phyloP scores from a whole-genome alignment of 441 rosid genomes.

The Manihot esculenta region DNA sequence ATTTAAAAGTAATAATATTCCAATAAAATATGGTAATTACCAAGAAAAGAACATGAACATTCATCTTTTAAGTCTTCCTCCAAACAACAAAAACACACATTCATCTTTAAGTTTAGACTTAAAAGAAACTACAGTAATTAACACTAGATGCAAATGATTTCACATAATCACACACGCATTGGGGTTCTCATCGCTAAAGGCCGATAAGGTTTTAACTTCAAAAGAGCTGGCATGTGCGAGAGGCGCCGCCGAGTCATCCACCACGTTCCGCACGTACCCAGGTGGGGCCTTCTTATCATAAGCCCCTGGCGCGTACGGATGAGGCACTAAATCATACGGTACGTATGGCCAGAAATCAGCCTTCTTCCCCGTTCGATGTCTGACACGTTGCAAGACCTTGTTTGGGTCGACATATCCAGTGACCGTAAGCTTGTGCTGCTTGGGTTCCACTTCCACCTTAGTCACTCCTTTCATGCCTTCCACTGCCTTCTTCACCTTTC shows the following conservation, averaged over 20 bases:
- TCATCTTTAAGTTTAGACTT: too few relatives aligned
- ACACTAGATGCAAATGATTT: not conserved
- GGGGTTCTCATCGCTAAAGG: conserved; percentile 87
- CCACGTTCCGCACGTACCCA: conserved; percentile 65
- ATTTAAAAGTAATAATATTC: too few relatives aligned
- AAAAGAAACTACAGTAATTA: too few relatives aligned
- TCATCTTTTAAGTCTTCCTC: too few relatives aligned
- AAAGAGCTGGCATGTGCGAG: conserved; percentile 88
- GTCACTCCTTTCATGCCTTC: conserved; percentile 81
- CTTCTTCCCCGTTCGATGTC: conserved; percentile 74
- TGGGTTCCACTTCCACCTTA: conserved; percentile 60
- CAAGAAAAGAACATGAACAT: too few relatives aligned
- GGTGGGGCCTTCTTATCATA: conserved; percentile 82
- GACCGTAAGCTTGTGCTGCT: conserved; percentile 76
- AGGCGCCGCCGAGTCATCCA: conserved; percentile 48
- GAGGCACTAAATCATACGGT: conserved; percentile 72
- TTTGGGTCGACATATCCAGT: conserved; percentile 68
- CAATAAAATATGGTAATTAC: too few relatives aligned
- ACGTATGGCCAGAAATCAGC: conserved; percentile 88
- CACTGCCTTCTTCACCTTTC: conserved; percentile 63
- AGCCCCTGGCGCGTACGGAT: conserved; percentile 75
- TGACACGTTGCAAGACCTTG: conserved; percentile 66
- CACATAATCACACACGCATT: conserved; percentile 67
- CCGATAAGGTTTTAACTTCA: conserved; percentile 77
- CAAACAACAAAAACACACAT: too few relatives aligned